phyloP scores from a whole-genome alignment of 306 rosid species.

The Quercus glauca region DNA sequence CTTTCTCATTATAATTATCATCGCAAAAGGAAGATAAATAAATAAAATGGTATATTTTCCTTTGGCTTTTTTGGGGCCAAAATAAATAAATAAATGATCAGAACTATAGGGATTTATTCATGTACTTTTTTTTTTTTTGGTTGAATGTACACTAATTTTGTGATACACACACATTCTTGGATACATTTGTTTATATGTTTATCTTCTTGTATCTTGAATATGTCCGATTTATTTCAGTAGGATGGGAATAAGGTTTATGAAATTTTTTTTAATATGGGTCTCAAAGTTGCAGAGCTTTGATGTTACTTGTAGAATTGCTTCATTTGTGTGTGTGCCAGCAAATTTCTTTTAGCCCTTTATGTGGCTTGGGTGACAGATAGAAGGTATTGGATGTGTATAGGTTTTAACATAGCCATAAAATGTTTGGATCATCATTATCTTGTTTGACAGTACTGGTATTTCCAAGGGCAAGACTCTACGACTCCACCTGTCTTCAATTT shows the following conservation, averaged over 20 bases:
- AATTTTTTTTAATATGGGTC: neutral
- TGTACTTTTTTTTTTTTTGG: too few relatives aligned
- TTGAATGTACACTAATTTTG: too few relatives aligned
- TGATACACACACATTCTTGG: too few relatives aligned
- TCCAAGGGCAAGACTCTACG: neutral
- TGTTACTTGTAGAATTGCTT: slow-evolving; percentile 4
- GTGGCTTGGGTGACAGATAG: neutral
- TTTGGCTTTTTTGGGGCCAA: too few relatives aligned
- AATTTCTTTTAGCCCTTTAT: neutral
- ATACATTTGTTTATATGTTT: too few relatives aligned
- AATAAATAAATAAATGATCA: too few relatives aligned
- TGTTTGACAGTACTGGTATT: neutral
- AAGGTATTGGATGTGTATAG: neutral
- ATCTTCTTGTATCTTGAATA: too few relatives aligned
- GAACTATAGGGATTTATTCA: too few relatives aligned
- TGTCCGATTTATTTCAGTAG: slow-evolving; percentile 3
- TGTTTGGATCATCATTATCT: neutral
- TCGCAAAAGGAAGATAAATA: too few relatives aligned
- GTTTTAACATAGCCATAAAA: neutral
- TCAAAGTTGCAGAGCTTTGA: neutral
- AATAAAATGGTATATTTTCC: too few relatives aligned
- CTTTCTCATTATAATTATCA: too few relatives aligned
- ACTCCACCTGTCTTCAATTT: neutral
- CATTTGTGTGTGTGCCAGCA: neutral
- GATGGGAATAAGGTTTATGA: neutral